Evolutionary conservation across 2,329 filamentous ascomycete genomes (phyloP), one percentile per base, ranked within the genome.

Genomic region (Cercospora zeae-maydis): DNA sequence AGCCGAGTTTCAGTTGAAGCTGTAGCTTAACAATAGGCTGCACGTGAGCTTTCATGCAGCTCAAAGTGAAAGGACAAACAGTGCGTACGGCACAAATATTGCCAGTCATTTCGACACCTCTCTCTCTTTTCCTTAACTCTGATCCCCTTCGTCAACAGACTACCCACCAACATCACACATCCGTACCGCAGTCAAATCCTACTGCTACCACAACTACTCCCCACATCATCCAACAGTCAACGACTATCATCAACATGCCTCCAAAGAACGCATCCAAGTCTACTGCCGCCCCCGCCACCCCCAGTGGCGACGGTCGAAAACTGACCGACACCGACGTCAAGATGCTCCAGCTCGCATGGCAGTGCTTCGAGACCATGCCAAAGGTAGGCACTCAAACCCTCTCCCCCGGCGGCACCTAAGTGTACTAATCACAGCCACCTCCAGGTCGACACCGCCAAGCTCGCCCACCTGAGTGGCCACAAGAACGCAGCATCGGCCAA

Each of bases 391-490:
- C 16, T 33, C 7, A 11, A 47, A 10, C 16, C 13, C 11, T 2
- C 13, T 45, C 30, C 21, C 34, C 19, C 16, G 24, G 30, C 39
- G 10, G 36, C n/a, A 16, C 5, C 33, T 49, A 27, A 21, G 24
- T 8, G 14, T 14, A 11, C 45, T 53, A 39, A 30, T 33, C 21
- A 21, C 49, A 33, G 13, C 42, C 55, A 24, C 45, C 58, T 54
- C 10, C 36, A 71, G 70, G 34, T 71, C 54, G 65, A 73, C 61
- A 65, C 58, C 21, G 39, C 62, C 7, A 69, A 69, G 31, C 62
- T 71, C 21, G 62, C 64, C 21, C 2, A 21, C n/a, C 21, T 69
- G 1, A 57, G 56, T 11, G 65, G 65, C 51, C 66, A 64, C 58
- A 70, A 70, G 63, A 70, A 58, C 47, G 34, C 31, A 1, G 63